Evolutionary conservation across 176 grass and related monocot species (phyloP), one percentile per base, ranked within the genome.

Genomic region (Bromus sterilis): DNA sequence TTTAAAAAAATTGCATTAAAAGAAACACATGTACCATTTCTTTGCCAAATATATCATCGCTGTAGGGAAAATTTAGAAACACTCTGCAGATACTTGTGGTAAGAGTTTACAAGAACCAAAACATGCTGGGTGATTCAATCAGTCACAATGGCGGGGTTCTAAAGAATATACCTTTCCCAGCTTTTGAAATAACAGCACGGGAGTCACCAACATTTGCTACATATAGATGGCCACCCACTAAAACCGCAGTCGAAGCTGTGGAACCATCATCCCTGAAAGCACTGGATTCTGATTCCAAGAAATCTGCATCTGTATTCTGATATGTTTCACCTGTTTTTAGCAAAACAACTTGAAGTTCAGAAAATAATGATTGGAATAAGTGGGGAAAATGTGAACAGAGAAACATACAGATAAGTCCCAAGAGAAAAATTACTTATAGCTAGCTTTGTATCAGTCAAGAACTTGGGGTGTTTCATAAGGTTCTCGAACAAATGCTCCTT

Each of bases 181-280:
- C 86, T 91, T 95, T 99, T 57, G 87, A 95, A 86, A 99, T 82
- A 58, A 99, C 96, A 79, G 90, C 84, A 62, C 93, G 90, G 66
- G 96, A 99, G 84, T 95, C 93, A 80, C 91, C 96, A 60, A 98
- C 96, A 91, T 93, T 99, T 89, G 96, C 96, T 78, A 99, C 93
- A 88, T 93, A 99, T 65, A 95, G 65, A 83, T 86, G 87, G 84
- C 78, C 86, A 48, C 93, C 93, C 61, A 98, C 91, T 76, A 99
- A 91, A 91, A 99, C 85, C 69, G 91, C 96, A 84, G 93, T 90
- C 33, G 88, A 93, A 83, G 93, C 91, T 69, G 93, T 99, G 11
- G 93, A 99, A 29, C 96, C 93, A 82, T 99, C 96, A 86, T 99
- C 93, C 80, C 96, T 93, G 23, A 88, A 95, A 49, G 86, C 86